Evolutionary conservation across 2,329 filamentous ascomycete genomes (phyloP), one percentile per base, ranked within the genome.

Genomic region (Gyromitra esculenta): DNA sequence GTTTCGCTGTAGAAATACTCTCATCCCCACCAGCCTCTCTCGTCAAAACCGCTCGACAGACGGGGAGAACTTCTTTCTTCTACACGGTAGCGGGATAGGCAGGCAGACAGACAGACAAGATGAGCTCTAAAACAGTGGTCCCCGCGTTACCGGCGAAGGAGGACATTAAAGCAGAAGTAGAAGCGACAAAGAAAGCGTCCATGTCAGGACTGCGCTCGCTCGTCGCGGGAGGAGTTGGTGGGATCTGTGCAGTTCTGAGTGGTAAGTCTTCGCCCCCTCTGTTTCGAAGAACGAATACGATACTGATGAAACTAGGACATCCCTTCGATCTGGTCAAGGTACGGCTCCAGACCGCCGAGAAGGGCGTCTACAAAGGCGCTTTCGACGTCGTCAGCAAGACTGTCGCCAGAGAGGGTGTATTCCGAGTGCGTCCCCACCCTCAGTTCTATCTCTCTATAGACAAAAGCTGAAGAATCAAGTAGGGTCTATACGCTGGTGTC

Each of bases 261-360:
- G 92, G 79, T 80, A 41, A 59, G 78, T 62, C 54, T 43, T 5
- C 7, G 13, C n/a, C 21, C 48, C 8, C 13, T 8, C 11, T 4
- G 11, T 65, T 31, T 3, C 5, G 15, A 54, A 41, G 56, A 18
- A 18, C 85, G 9, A 1, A n/a, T 41, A 7, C 57, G 35, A 6
- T 37, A 35, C 45, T 75, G 35, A 75, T 43, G 5, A 8, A 13
- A 1, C 7, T 6, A 80, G 80, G 96, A 73, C 96, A 99, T 84
- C 96, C 96, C 8, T 99, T 99, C 83, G 96, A 99, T 84, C 87
- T 99, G 81, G 95, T 98, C 84, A 99, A 99, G 86, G 96, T 99
- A 80, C 92, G 96, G 75, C 86, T 99, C 84, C 96, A 99, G 87
- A 99, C 96, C 1, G 94, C 96, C 45, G 94, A 98, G 85, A 91